Percentiles rank a stretch among this genome's conserved stretches.
Evolutionary conservation across 2,329 filamentous ascomycete genomes (phyloP).

Genomic region (Paraconiothyrium sp.): DNA sequence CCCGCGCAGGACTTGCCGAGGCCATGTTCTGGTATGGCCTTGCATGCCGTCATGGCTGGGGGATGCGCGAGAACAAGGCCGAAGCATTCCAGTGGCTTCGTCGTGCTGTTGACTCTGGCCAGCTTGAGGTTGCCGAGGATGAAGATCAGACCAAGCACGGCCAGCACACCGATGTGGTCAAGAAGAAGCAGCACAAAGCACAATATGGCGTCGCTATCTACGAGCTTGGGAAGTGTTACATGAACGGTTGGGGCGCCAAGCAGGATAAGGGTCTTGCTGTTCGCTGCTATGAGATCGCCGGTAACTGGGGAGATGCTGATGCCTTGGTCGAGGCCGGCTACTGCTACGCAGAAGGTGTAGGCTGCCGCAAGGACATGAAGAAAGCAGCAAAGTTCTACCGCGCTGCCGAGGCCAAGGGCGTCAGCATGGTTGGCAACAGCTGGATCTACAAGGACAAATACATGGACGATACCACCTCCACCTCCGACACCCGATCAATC

Average conservation of each 20-base stretch:
- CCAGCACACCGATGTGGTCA: conserved; percentile 70
- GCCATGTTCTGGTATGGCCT: conserved; percentile 96
- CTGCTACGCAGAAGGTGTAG: conserved; percentile 92
- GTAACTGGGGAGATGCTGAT: conserved; percentile 93
- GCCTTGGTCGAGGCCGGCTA: conserved; percentile 94
- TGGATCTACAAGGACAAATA: conserved; percentile 99
- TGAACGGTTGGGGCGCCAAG: conserved; percentile 97
- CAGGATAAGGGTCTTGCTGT: conserved; percentile 89
- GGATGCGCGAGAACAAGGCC: conserved; percentile 89
- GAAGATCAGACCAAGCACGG: conserved; percentile 71
- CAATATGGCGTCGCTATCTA: conserved; percentile 97
- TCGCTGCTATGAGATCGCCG: conserved; percentile 95
- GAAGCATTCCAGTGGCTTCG: conserved; percentile 94
- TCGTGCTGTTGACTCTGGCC: conserved; percentile 86
- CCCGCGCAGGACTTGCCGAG: conserved; percentile 84
- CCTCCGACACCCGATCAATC: conserved; percentile 54
- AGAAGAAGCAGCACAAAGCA: conserved; percentile 84
- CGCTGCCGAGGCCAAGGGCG: conserved; percentile 88
- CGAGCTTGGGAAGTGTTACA: conserved; percentile 93
- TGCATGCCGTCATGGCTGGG: conserved; percentile 96
- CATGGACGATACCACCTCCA: conserved; percentile 62
- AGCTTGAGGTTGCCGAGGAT: conserved; percentile 83
- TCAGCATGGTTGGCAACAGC: conserved; percentile 98
- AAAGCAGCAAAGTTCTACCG: conserved; percentile 93
- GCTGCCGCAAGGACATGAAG: conserved; percentile 95